Evolutionary conservation across 2,329 filamentous ascomycete species (phyloP), one percentile per base, ranked within the genome.

Genomic region (Sordariomycetes sp.): DNA sequence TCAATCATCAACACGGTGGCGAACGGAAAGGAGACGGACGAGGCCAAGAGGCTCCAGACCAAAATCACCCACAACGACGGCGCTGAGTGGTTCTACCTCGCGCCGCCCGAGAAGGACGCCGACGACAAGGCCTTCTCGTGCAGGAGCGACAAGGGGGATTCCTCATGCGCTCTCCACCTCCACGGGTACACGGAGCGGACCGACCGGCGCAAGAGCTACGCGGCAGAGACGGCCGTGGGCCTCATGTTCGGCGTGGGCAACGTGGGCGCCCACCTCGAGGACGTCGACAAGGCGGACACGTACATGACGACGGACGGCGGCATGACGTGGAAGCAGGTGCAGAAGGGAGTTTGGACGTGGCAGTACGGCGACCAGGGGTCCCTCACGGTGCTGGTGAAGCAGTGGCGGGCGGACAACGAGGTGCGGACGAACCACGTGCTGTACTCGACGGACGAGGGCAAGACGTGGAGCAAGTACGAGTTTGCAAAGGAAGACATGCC

Each of bases 1-100:
- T 84, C 85, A 17, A 70, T 99, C 62, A 89, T 90, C 66, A 99
- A 99, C 65, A 74, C 89, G 8, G 89, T 99, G 20, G 76, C 80
- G 53, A 97, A 97, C 65, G 72, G 78, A 28, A 76, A 86, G 36
- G 82, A 85, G 56, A 75, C 78, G 52, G 95, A 96, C 75, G 87
- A 85, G 69, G 75, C 78, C 50, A 99, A 99, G 77, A 85, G 84
- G 67, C 77, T 96, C 54, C 89, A 90, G 69, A 94, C 89, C 42
- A 85, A 87, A 75, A 96, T 99, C 65, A 96, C 90, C 1, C 94
- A 99, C 73, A 97, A 96, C 65, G 94, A 99, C 66, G 94, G 92
- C 36, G 87, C 88, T 0, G 83, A 91, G 67, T 99, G 94, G 94
- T 77, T 77, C 32, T 83, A 84, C 61, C 72, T 99, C 10, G 71